phyloP scores from a whole-genome alignment of 805 yeast species.

The Saccharomycopsis lassenensis region DNA sequence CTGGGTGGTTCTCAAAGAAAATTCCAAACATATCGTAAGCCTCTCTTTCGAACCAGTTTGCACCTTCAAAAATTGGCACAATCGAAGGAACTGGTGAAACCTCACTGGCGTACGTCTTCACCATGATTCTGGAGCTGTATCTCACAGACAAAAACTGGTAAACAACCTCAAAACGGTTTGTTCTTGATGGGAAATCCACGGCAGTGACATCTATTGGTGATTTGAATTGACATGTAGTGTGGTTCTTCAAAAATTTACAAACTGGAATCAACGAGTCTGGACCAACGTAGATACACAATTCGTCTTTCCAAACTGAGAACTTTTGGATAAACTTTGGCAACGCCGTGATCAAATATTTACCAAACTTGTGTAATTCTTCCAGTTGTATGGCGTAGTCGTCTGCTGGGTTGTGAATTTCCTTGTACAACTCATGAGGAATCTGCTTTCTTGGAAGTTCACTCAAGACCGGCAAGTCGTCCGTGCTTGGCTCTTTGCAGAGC shows the following conservation, averaged over 20 bases:
- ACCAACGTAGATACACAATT: slow-evolving; percentile 62
- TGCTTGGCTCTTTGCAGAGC: slow-evolving; percentile 7
- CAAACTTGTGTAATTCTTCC: slow-evolving; percentile 73
- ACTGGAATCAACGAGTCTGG: slow-evolving; percentile 70
- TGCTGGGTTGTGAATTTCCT: slow-evolving; percentile 49
- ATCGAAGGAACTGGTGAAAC: slow-evolving; percentile 72
- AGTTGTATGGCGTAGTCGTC: slow-evolving; percentile 56
- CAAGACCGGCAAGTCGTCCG: slow-evolving; percentile 16
- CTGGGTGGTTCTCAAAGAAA: slow-evolving; percentile 84
- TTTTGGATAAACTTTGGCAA: slow-evolving; percentile 76
- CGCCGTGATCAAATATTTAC: slow-evolving; percentile 64
- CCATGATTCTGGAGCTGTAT: slow-evolving; percentile 78
- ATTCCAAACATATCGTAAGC: slow-evolving; percentile 81
- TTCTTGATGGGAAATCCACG: slow-evolving; percentile 76
- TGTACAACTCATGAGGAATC: slow-evolving; percentile 16
- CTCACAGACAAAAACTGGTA: slow-evolving; percentile 73
- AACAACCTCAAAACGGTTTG: slow-evolving; percentile 78
- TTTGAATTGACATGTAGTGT: slow-evolving; percentile 73
- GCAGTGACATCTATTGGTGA: slow-evolving; percentile 74
- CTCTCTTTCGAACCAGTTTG: slow-evolving; percentile 88
- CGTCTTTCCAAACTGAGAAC: slow-evolving; percentile 87
- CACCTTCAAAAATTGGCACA: slow-evolving; percentile 63
- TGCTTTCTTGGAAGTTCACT: slow-evolving; percentile 16
- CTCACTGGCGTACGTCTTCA: slow-evolving; percentile 81
- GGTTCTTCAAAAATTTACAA: slow-evolving; percentile 58